Percentiles rank a stretch among this genome's conserved stretches.
Conservation (phyloP, 2,329 filamentous ascomycete species). For the Aspergillus pseudoterreus region DNA sequence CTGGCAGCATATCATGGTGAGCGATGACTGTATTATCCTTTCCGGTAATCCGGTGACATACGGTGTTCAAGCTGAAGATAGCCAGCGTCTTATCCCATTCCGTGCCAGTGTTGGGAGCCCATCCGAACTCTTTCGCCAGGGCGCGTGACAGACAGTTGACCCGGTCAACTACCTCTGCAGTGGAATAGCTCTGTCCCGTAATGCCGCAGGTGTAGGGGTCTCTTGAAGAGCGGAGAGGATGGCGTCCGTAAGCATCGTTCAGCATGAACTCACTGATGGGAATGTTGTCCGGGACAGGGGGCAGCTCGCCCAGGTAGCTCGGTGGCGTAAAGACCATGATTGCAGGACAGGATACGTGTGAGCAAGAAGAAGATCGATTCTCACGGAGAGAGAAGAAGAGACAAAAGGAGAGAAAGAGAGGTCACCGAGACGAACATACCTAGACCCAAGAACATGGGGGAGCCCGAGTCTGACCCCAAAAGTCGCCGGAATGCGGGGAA, state of each 20-base stretch:
- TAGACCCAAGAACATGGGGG: no score
- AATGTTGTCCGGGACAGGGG: constrained; percentile 67
- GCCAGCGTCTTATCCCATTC: constrained; percentile 80
- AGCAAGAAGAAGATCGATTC: no score
- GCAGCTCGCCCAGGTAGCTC: constrained; percentile 36
- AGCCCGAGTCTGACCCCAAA: no score
- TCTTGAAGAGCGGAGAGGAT: constrained; percentile 58
- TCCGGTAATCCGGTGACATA: constrained; percentile 29
- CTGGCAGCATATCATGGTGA: constrained; percentile 33
- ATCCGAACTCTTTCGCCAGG: constrained; percentile 67
- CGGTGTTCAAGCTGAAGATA: constrained; percentile 77
- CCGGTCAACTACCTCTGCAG: constrained; percentile 60
- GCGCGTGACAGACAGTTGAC: constrained; percentile 66
- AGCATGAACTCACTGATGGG: constrained; percentile 74
- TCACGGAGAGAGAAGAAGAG: no score
- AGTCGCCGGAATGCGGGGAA: no score
- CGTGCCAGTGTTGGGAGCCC: constrained; percentile 64
- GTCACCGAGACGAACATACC: no score
- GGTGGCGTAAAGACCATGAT: constrained; percentile 47
- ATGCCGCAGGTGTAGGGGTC: constrained; percentile 76
- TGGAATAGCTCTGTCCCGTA: constrained; percentile 64
- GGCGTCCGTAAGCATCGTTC: constrained; percentile 66
- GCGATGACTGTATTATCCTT: neutral
- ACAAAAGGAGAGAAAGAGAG: no score
- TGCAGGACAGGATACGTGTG: no score